Evolutionary conservation across 208 protist genomes (phyloP), one percentile per base, ranked within the genome.

Genomic region (Leishmania martiniquensis): DNA sequence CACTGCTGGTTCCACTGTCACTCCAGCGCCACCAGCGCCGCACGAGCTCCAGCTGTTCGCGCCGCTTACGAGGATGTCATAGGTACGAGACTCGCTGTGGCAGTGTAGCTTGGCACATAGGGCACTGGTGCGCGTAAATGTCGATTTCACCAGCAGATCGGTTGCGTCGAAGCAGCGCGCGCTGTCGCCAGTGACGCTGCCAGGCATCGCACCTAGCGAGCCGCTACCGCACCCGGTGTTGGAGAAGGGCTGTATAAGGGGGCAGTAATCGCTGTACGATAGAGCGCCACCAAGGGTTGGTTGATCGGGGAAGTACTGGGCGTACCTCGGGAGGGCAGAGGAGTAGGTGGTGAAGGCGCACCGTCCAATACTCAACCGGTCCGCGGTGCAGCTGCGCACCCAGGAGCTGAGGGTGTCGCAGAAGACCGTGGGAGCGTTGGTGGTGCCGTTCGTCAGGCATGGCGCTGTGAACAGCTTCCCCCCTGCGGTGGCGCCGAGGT

Each of bases 221-320:
- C 74, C 74, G 5, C 25, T 42, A 17, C 32, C 42, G 60, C 91
- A 93, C 2, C 22, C 9, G 0, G 75, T 68, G 69, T 87, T 87
- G 47, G 49, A 62, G 69, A 77, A 83, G 17, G 3, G 2, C 29
- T 72, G 15, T 54, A 95, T 75, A 13, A 82, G 60, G 37, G 88
- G 91, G 79, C 91, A 95, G 81, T 85, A 91, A 72, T 93, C 89
- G 77, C 86, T 88, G 34, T 83, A 76, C 10, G 75, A 15, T 25
- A 62, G 34, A 32, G 37, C 20, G 32, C 88, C 91, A 20, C 82
- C 83, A 1, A 54, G 47, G 32, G 68, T 75, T 2, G 78, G 73
- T 0, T 66, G 63, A 34, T 85, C 20, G 1, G 42, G 20, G 62
- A 92, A 92, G 81, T 93, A 93, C 72, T 86, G 87, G 70, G 82